Evolutionary conservation across 192 early-diverging fungal species (phyloP), one percentile per base, ranked within the genome.

Genomic region (Podila epicladia): DNA sequence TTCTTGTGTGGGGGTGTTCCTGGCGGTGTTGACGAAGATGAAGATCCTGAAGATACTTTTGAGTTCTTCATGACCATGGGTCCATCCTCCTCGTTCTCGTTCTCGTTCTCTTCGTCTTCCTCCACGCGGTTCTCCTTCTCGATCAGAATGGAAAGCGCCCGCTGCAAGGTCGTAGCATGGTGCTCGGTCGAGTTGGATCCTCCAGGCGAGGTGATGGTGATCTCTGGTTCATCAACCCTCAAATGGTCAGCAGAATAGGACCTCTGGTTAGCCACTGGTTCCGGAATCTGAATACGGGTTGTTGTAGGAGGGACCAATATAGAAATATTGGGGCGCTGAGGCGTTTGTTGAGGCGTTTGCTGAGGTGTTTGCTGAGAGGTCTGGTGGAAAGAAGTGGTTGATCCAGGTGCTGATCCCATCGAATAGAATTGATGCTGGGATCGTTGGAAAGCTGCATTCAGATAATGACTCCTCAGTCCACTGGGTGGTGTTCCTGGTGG

Each of bases 401-500:
- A 55, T 55, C 59, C 26, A 17, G 69, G 58, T 3, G 50, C 50
- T 3, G 76, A 68, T 0, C 69, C 70, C 11, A 59, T 50, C 4
- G 62, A 20, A 33, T 73, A 69, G 35, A 73, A 19, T 8, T 57
- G 69, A 22, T 65, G 64, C 15, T 78, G 70, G 0, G 77, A 73
- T 41, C 77, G 65, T 19, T 80, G 71, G 57, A 38, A 80, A 1
- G 77, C 77, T 20, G 77, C 77, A 19, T 69, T 72, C 26, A 80
- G 35, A 41, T 73, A 80, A 38, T 80, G 58, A 19, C 58, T 69
- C 6, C 77, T 65, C 5, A 73, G 33, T 22, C 67, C 77, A 49
- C 67, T 80, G 3, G 77, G 77, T 28, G 71, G 71, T 15, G 71
- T 80, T 2, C 71, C 77, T 53, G 77, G 77, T 2, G 77, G 71